These are phyloP conservation scores for Ogataea dorogensis DNA, from an alignment of 805 yeast species.

Conservation along the genomic window DNA sequence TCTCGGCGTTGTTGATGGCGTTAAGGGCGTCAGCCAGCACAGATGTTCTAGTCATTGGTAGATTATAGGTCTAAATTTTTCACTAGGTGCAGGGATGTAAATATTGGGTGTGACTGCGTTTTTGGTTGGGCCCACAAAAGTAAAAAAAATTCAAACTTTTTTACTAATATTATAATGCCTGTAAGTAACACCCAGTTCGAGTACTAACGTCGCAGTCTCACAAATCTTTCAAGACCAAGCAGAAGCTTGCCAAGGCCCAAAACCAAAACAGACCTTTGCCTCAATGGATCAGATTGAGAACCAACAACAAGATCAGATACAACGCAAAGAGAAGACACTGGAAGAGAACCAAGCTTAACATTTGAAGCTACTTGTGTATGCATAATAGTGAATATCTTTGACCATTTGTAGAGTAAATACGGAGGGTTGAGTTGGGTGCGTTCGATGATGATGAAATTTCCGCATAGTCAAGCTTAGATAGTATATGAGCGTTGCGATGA, in stretches of 20 bases:
- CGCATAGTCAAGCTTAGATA: constrained; percentile 43
- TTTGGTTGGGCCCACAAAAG: constrained; percentile 6
- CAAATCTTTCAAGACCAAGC: constrained; percentile 95
- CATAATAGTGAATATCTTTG: too few species aligned
- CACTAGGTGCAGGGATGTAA: constrained; percentile 12
- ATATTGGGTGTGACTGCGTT: constrained; percentile 14
- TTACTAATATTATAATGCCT: constrained; percentile 21
- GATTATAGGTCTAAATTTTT: constrained; percentile 7
- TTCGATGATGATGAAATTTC: constrained; percentile 33
- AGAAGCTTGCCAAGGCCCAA: constrained; percentile 97
- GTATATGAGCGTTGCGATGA: constrained; percentile 41
- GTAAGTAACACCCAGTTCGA: constrained; percentile 17
- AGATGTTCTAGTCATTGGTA: constrained; percentile 89
- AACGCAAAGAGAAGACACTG: constrained; percentile 99
- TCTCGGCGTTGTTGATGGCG: constrained; percentile 98
- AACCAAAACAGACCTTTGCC: constrained; percentile 99
- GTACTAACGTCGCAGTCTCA: constrained; percentile 57
- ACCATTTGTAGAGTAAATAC: neutral
- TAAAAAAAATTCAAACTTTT: constrained; percentile 6
- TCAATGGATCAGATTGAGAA: constrained; percentile 98
- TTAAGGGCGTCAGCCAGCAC: constrained; percentile 98
- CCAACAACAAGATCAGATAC: constrained; percentile 96
- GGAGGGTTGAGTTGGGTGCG: too few species aligned
- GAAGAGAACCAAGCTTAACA: constrained; percentile 99
- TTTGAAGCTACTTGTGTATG: constrained; percentile 54